Evolutionary conservation across 805 yeast species (phyloP).

Genomic region (Teunomyces panamensis): DNA sequence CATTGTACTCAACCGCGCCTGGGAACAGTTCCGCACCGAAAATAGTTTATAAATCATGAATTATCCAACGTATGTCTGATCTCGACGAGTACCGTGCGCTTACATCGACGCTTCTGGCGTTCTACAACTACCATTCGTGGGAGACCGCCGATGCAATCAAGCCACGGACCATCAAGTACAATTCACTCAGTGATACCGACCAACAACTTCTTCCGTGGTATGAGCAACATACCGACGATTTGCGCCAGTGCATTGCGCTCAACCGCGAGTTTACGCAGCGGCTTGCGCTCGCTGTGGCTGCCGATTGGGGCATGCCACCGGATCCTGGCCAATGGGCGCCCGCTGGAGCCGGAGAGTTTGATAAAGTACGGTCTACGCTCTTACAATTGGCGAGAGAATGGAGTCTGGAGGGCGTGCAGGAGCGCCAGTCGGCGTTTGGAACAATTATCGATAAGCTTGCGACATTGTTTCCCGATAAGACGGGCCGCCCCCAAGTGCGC

Average conservation of each 20-base stretch:
- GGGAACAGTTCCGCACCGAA: conserved; percentile 36
- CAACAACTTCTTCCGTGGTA: conserved; percentile 50
- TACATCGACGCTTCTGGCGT: conserved; percentile 36
- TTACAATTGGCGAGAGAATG: conserved; percentile 62
- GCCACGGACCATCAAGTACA: conserved; percentile 27
- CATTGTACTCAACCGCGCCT: conserved; percentile 77
- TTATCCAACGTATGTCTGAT: conserved; percentile 9
- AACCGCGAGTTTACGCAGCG: conserved; percentile 44
- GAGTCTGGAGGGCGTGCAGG: conserved; percentile 50
- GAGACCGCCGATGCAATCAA: conserved; percentile 31
- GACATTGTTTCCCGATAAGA: conserved; percentile 33
- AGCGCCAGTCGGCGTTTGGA: conserved; percentile 40
- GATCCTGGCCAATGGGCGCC: conserved; percentile 41
- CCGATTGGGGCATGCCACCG: conserved; percentile 48
- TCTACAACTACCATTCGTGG: conserved; percentile 30
- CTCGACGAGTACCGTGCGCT: conserved; percentile 34
- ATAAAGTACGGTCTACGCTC: conserved; percentile 55
- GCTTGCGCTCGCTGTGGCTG: conserved; percentile 43
- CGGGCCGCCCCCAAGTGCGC: conserved; percentile 34
- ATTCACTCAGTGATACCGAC: conserved; percentile 38
- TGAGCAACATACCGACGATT: conserved; percentile 34
- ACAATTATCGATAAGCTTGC: conserved; percentile 36
- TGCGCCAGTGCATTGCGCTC: conserved; percentile 41
- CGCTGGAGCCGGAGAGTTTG: conserved; percentile 44
- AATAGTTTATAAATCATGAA: conserved; percentile 7